Base-by-base conservation (phyloP, 257 asterid genomes). In the Salvia miltiorrhiza region DNA sequence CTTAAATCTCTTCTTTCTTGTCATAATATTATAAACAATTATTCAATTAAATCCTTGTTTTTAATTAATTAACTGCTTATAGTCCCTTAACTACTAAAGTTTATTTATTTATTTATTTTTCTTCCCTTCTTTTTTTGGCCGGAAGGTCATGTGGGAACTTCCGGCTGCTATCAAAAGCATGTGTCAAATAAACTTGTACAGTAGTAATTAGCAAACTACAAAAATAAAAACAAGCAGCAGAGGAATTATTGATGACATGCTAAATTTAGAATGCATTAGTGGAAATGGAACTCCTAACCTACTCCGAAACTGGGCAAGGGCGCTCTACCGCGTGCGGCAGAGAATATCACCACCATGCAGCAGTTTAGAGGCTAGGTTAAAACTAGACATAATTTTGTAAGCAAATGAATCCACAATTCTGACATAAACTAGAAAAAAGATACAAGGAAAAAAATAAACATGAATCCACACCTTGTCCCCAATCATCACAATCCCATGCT, bases 401-500 rank as follows among this genome's bases (percentile, higher is more conserved):
- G 33, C 11, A 35, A 35, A 45, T 10, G 4, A 63, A 44, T 6
- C 45, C 65, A 63, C 43, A n/a, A 43, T 17, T 54, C 62, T 11
- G 19, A 63, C 63, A 70, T 33, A 19, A 68, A 61, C 20, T 5
- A 35, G 19, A 19, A 67, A 37, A 39, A 17, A 48, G 6, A 28
- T 23, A 23, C 10, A 26, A 35, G 17, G 3, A 43, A 43, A 5
- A 5, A 14, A 56, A 30, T 14, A 26, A 55, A 14, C 49, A 21
- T 50, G 65, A 69, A 62, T 41, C 74, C 79, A 68, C 54, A 43
- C 33, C 23, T 16, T 47, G 73, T 5, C 43, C 41, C 68, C 33
- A 65, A 64, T 65, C 33, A 14, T 26, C 76, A 20, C 73, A 28
- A 1, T 63, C 30, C 26, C 69, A 37, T 59, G 43, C 64, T 60